These are phyloP conservation scores for Mucor plumbeus DNA, from an alignment of 371 early-diverging fungal species.

Conservation along the genomic window DNA sequence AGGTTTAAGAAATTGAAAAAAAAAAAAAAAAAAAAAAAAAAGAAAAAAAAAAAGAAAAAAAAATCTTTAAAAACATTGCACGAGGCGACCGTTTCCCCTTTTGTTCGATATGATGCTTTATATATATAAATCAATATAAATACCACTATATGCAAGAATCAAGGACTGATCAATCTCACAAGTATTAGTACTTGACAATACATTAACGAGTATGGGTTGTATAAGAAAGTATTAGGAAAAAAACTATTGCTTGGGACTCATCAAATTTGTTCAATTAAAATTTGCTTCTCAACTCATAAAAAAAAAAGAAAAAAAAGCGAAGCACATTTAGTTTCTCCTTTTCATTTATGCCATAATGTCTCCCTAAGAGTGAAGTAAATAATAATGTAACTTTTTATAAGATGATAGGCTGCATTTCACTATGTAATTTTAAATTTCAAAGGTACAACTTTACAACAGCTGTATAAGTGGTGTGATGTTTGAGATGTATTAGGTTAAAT, in stretches of 20 bases:
- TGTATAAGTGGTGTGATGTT: no score
- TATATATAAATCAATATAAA: neutral
- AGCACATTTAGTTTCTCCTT: neutral
- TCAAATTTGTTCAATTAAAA: neutral
- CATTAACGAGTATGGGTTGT: neutral
- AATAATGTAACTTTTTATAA: constrained; percentile 1
- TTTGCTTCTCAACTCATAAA: neutral
- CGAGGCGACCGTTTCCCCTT: neutral
- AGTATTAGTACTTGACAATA: neutral
- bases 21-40: neutral
- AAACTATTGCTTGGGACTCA: neutral
- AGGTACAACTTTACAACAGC: neutral
- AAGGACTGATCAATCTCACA: neutral
- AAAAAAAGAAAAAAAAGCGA: neutral
- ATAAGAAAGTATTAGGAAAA: neutral
- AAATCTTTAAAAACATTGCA: neutral
- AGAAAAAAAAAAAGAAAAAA: neutral
- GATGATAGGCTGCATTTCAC: neutral
- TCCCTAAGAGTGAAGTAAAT: neutral
- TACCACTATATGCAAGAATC: neutral
- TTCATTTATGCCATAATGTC: neutral
- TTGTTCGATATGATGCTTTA: neutral
- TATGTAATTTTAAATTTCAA: neutral
- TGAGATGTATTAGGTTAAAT: no score
- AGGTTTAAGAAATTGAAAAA: neutral